A percentile compares a stretch with the other conserved stretches of the same genome.
Evolutionary conservation across 1,284 basidiomycete species (phyloP).

Genomic region (Melampsora americana): DNA sequence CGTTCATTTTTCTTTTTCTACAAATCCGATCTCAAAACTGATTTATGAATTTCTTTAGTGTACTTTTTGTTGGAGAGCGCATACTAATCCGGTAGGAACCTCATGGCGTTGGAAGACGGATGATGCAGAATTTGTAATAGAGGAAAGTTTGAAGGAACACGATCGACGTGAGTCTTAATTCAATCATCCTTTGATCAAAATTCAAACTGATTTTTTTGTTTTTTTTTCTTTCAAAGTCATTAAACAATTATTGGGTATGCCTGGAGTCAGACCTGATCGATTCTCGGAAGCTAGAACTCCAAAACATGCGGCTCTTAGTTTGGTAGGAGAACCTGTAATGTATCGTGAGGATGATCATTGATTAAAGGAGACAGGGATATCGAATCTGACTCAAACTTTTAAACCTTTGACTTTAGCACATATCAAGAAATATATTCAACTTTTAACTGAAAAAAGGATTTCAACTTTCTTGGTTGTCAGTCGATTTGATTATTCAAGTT

Average conservation of each 20-base stretch:
- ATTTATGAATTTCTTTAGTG: constrained; percentile 13
- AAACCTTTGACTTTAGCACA: constrained; percentile 17
- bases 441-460: constrained; percentile 40
- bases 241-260: constrained; percentile 45
- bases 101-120: constrained; percentile 46
- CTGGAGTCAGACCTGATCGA: constrained; percentile 38
- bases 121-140: constrained; percentile 36
- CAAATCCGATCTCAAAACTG: no score
- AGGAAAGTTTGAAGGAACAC: constrained; percentile 43
- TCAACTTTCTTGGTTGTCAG: constrained; percentile 43
- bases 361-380: neutral
- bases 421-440: constrained; percentile 45
- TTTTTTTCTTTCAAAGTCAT: constrained; percentile 28
- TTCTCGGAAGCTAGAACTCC: constrained; percentile 44
- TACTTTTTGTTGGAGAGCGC: constrained; percentile 45
- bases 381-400: neutral
- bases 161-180: constrained; percentile 30
- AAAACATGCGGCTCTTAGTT: constrained; percentile 42
- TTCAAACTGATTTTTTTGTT: no score
- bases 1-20: no score
- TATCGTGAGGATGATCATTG: constrained; percentile 39
- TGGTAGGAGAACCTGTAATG: constrained; percentile 46
- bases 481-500: neutral
- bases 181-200: no score
- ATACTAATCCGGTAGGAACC: constrained; percentile 46